A percentile compares a stretch with the other conserved stretches of the same genome.
phyloP scores from a whole-genome alignment of 148 eudicot genomes.

The Gaultheria prostrata region DNA sequence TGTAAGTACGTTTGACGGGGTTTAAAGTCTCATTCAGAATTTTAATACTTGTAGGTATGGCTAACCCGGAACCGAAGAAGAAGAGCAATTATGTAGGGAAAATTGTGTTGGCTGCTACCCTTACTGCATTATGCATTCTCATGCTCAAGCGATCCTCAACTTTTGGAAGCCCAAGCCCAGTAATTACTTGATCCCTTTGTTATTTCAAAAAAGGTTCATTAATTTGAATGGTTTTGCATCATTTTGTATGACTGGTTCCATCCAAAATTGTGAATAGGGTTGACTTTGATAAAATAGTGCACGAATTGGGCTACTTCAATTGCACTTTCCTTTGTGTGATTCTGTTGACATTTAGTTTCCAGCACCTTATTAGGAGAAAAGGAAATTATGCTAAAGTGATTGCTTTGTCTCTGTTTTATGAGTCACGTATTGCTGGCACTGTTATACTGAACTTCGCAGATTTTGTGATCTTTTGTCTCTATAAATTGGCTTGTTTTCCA shows the following conservation, averaged over 20 bases:
- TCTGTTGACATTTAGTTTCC: neutral
- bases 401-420: neutral
- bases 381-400: neutral
- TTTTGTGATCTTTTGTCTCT: neutral
- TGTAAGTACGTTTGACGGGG: neutral
- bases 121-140: slow-evolving; percentile 2
- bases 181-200: neutral
- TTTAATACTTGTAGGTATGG: neutral
- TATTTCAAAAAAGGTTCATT: neutral
- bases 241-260: neutral
- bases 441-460: neutral
- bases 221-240: neutral
- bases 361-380: neutral
- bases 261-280: neutral
- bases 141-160: slow-evolving; percentile 6
- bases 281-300: neutral
- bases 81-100: neutral
- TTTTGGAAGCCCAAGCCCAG: neutral
- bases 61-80: neutral
- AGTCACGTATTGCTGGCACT: neutral
- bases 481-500: neutral
- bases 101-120: neutral
- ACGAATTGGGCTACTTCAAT: neutral
- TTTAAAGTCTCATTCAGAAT: neutral
- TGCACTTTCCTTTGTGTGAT: neutral